phyloP scores from a whole-genome alignment of 768 basidiomycete species.

The Suillus decipiens region DNA sequence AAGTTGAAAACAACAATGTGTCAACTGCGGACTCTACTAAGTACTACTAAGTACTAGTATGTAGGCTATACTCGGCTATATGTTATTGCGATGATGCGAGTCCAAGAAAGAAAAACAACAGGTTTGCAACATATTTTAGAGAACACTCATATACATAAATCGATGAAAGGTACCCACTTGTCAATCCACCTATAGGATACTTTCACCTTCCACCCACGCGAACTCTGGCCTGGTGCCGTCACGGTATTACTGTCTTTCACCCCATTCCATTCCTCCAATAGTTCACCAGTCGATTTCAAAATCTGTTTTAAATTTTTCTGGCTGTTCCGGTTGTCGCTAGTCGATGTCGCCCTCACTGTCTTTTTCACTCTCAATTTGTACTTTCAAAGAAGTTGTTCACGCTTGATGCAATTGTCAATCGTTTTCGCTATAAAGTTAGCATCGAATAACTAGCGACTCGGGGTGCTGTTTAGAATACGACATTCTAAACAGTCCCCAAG shows the following conservation, averaged over 20 bases:
- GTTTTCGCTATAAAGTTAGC: slow-evolving; percentile 54
- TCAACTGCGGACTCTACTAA: background rate
- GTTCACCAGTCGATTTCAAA: slow-evolving; percentile 21
- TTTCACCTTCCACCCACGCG: background rate
- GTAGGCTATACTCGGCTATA: too few relatives aligned
- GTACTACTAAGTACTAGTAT: too few relatives aligned
- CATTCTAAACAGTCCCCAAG: too few relatives aligned
- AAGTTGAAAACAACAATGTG: background rate
- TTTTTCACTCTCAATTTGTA: background rate
- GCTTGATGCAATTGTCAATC: slow-evolving; percentile 56
- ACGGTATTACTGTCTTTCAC: background rate
- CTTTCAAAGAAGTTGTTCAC: background rate
- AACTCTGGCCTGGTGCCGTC: slow-evolving; percentile 3
- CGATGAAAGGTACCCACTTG: background rate
- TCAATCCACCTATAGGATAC: background rate
- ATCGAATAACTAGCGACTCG: slow-evolving; percentile 20
- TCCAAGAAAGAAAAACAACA: slow-evolving; percentile 3
- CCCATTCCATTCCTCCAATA: slow-evolving; percentile 8
- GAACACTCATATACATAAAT: background rate
- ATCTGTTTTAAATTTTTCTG: background rate
- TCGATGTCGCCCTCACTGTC: slow-evolving; percentile 12
- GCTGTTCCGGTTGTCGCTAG: slow-evolving; percentile 14
- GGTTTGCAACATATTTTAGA: background rate
- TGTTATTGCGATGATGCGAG: background rate
- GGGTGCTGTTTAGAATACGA: too few relatives aligned